Conservation (phyloP, 352 stramenopile genomes). For the Pythium monospermum region DNA sequence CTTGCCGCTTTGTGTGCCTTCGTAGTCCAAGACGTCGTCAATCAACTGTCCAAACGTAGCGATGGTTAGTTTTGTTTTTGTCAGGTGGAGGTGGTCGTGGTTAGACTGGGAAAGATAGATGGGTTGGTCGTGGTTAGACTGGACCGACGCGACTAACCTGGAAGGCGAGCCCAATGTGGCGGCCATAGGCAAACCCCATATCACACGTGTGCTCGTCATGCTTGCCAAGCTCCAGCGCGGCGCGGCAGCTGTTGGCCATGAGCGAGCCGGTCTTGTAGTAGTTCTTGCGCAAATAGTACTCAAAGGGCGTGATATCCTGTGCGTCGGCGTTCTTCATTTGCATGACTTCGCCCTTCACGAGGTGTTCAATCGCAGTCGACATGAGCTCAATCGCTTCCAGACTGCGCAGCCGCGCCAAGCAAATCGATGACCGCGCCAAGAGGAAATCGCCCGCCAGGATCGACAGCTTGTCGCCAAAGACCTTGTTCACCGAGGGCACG, state of each 20-base stretch:
- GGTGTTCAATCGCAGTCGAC: conserved; percentile 97
- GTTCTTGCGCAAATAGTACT: conserved; percentile 98
- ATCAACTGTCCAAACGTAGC: conserved; percentile 73
- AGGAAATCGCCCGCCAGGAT: conserved; percentile 98
- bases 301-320: conserved; percentile 79
- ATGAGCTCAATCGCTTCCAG: conserved; percentile 97
- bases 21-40: conserved; percentile 98
- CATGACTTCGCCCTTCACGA: conserved; percentile 99
- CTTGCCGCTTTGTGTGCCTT: conserved; percentile 93
- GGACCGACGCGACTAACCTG: conserved; percentile 84
- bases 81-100: too few relatives aligned
- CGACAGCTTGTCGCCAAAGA: conserved; percentile 98
- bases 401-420: conserved; percentile 91
- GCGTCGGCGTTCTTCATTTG: conserved; percentile 93
- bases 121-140: too few relatives aligned
- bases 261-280: conserved; percentile 99
- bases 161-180: conserved; percentile 97
- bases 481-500: conserved; percentile 92
- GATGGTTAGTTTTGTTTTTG: neutral
- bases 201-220: conserved; percentile 80
- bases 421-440: conserved; percentile 94
- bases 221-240: conserved; percentile 90
- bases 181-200: conserved; percentile 95
- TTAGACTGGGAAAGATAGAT: too few relatives aligned
- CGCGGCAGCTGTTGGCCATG: conserved; percentile 97